phyloP scores from a whole-genome alignment of 208 protist genomes.

The Acanthamoeba rhysodes region DNA sequence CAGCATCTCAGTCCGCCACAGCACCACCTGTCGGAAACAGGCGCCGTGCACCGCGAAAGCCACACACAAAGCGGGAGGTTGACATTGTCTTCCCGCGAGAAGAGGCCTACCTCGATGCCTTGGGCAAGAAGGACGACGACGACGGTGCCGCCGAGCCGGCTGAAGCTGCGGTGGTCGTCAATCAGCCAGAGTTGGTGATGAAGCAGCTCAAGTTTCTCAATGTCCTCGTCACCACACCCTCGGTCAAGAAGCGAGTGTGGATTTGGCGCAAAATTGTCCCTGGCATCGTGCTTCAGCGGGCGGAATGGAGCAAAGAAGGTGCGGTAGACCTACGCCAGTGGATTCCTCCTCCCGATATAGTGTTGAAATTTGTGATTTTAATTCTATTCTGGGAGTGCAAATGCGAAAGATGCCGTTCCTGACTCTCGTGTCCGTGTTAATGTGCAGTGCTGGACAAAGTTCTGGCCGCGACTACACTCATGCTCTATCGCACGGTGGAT shows the following conservation, averaged over 20 bases:
- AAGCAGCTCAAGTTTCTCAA: slow-evolving; percentile 68
- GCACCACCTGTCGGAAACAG: background rate
- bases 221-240: slow-evolving; percentile 30
- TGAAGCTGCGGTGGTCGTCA: background rate
- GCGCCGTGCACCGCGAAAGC: background rate
- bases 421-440: background rate
- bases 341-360: background rate
- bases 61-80: slow-evolving; percentile 7
- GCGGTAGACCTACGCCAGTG: background rate
- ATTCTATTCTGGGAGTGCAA: background rate
- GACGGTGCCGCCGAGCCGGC: background rate
- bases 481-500: slow-evolving; percentile 57
- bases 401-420: background rate
- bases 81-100: slow-evolving; percentile 56
- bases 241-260: slow-evolving; percentile 72
- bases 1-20: background rate
- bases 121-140: slow-evolving; percentile 42
- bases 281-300: slow-evolving; percentile 43
- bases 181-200: slow-evolving; percentile 20
- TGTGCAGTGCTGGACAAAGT: slow-evolving; percentile 53
- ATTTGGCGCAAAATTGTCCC: slow-evolving; percentile 73
- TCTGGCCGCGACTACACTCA: slow-evolving; percentile 4
- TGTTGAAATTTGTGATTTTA: background rate
- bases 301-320: slow-evolving; percentile 74
- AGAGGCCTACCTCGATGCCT: slow-evolving; percentile 27